Conservation (phyloP, 1,284 basidiomycete genomes). For the Sphaerobolus stellatus region DNA sequence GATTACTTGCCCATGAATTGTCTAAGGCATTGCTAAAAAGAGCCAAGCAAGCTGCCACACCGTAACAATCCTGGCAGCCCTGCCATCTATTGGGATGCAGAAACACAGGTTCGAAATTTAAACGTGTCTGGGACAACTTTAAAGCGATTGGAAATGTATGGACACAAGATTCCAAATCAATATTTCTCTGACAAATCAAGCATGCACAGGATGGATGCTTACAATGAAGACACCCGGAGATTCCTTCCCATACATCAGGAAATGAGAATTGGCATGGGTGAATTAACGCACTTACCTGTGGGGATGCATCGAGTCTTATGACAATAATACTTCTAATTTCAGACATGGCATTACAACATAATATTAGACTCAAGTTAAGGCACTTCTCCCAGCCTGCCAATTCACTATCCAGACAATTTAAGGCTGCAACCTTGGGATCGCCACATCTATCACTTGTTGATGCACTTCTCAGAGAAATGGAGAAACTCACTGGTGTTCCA, state of each 20-base stretch:
- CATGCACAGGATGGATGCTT: neutral
- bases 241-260: conserved; percentile 3
- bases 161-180: neutral
- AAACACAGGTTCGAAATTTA: neutral
- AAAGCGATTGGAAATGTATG: neutral
- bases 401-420: conserved; percentile 3
- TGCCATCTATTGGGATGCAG: neutral
- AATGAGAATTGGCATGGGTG: conserved; percentile 8
- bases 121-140: neutral
- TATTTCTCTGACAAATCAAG: neutral
- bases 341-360: neutral
- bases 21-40: neutral
- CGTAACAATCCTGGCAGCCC: neutral
- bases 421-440: neutral
- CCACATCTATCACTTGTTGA: conserved; percentile 1
- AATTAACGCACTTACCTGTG: conserved; percentile 1
- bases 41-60: neutral
- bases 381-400: conserved; percentile 1
- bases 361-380: neutral
- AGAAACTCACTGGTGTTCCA: conserved; percentile 2
- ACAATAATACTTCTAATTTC: neutral
- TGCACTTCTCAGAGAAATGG: neutral
- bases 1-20: neutral
- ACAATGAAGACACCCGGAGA: neutral
- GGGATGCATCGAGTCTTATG: conserved; percentile 2